These are phyloP conservation scores for Deuterostichococcus epilithicus DNA, from an alignment of 139 green algal species.

Conservation along the genomic window DNA sequence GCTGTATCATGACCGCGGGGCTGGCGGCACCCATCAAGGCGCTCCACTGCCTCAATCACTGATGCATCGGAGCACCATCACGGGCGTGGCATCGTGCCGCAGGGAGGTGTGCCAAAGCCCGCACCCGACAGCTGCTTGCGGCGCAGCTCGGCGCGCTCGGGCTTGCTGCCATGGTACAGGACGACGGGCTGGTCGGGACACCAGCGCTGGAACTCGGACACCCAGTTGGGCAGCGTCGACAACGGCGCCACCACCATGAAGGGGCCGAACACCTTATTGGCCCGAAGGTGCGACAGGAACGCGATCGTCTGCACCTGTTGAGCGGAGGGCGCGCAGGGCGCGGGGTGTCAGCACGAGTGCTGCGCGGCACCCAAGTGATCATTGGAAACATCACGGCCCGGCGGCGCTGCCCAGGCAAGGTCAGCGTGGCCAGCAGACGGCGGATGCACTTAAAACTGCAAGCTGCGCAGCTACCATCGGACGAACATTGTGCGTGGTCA, in stretches of 20 bases:
- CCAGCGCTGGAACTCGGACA: conserved; percentile 87
- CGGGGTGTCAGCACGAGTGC: background rate
- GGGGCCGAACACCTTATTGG: conserved; percentile 67
- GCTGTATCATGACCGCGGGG: too few species aligned
- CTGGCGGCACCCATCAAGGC: too few species aligned
- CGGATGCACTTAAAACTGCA: too few species aligned
- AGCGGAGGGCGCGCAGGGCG: background rate
- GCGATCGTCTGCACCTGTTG: conserved; percentile 88
- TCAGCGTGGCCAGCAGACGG: too few species aligned
- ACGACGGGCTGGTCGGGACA: conserved; percentile 73
- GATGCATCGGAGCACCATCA: too few species aligned
- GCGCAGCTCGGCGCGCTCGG: conserved; percentile 64
- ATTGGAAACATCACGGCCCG: background rate
- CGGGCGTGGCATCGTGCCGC: too few species aligned
- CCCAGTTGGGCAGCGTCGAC: conserved; percentile 93
- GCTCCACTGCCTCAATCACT: too few species aligned
- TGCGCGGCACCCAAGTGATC: background rate
- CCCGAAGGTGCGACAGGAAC: conserved; percentile 85
- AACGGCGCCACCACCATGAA: conserved; percentile 89
- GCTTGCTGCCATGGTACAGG: conserved; percentile 88
- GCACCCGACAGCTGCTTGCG: conserved; percentile 28
- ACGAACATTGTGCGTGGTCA: background rate
- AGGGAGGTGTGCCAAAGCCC: too few species aligned
- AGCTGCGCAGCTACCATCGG: too few species aligned
- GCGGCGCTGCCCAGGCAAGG: background rate